These are phyloP conservation scores for Camelina hispida DNA, from an alignment of 345 rosid genomes.

Conservation along the genomic window DNA sequence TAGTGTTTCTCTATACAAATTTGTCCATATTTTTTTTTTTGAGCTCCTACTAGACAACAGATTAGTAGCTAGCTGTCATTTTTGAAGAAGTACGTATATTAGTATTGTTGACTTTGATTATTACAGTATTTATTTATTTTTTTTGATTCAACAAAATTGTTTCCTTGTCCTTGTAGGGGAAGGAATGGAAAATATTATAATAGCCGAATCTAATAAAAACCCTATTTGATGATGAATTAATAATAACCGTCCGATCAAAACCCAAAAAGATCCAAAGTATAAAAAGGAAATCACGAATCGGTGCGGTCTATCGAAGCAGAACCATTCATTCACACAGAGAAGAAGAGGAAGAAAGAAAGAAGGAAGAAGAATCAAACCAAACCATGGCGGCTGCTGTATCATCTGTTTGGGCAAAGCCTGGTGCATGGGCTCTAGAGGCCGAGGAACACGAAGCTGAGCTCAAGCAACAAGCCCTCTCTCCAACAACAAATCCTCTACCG, in stretches of 20 bases:
- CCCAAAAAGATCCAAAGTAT: conserved; percentile 5
- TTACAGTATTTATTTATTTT: background rate
- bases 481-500: conserved; percentile 26
- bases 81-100: too few species aligned
- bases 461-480: conserved; percentile 42
- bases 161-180: background rate
- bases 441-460: conserved; percentile 79
- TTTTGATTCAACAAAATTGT: background rate
- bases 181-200: conserved; percentile 7
- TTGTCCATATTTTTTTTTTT: background rate
- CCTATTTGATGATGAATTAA: background rate
- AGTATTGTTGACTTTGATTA: background rate
- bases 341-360: background rate
- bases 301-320: background rate
- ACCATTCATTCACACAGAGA: conserved; percentile 13
- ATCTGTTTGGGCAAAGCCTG: conserved; percentile 94
- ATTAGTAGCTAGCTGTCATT: background rate
- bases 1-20: background rate
- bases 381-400: conserved; percentile 83
- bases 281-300: conserved; percentile 17
- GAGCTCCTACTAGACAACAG: background rate
- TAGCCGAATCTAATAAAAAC: background rate
- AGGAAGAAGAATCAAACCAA: background rate
- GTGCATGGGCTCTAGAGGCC: conserved; percentile 93
- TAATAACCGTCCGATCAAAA: conserved; percentile 58